These are phyloP conservation scores for Trifolium fragiferum DNA, from an alignment of 306 rosid genomes.

Conservation along the genomic window DNA sequence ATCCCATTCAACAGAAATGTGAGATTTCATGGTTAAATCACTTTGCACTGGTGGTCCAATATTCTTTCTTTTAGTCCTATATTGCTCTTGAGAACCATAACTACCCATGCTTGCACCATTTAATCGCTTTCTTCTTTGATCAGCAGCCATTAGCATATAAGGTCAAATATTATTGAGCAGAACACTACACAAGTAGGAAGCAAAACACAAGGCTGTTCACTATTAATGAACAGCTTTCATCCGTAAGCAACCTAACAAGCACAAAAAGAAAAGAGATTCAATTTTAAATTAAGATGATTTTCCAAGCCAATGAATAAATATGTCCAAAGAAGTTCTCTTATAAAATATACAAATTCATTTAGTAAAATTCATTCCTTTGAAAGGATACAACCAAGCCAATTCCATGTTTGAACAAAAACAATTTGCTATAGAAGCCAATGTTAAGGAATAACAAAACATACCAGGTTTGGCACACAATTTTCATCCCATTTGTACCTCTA, in stretches of 20 bases:
- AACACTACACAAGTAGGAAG: conserved; percentile 38
- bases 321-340: conserved; percentile 11
- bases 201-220: conserved; percentile 39
- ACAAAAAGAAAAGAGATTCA: conserved; percentile 24
- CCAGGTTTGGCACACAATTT: not conserved
- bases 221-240: conserved; percentile 38
- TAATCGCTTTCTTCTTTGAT: conserved; percentile 82
- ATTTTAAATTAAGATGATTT: conserved; percentile 34
- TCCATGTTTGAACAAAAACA: not conserved
- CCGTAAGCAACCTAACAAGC: conserved; percentile 47
- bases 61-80: conserved; percentile 63
- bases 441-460: not conserved
- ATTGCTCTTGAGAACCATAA: conserved; percentile 67
- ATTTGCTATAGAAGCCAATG: not conserved
- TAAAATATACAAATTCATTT: not conserved
- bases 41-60: conserved; percentile 51
- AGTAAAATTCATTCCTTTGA: not conserved
- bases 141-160: conserved; percentile 73
- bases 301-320: conserved; percentile 25
- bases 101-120: conserved; percentile 59
- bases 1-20: conserved; percentile 89
- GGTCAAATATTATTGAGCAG: conserved; percentile 40
- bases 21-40: conserved; percentile 66
- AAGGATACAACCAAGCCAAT: not conserved
- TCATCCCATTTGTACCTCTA: not conserved